Evolutionary conservation across 1,139 yeast species (phyloP), one percentile per base, ranked within the genome.

Genomic region (Magnusiomyces magnusii): DNA sequence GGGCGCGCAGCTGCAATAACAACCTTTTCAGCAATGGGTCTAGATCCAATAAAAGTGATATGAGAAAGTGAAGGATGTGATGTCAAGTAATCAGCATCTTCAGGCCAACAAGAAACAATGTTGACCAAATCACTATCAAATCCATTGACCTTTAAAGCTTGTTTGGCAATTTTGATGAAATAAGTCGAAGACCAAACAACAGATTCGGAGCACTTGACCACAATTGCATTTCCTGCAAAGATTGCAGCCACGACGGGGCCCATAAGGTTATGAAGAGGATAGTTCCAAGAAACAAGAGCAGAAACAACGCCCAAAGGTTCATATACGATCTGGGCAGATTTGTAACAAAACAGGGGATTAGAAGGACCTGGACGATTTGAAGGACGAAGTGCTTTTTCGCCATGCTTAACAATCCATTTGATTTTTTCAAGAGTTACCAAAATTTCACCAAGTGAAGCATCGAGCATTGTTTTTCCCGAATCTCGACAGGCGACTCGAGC

Each of bases 401-500:
- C 98, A 70, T 93, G 84, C 64, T 85, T 81, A 57, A 89, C 78
- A 55, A 87, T 85, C 99, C 99, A 93, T 65, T 86, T 85, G 67
- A 92, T 75, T 72, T 93, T 93, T 71, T 93, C 99, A 64, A 92
- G 77, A 0, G 98, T 92, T 13, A 91, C 98, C 82, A 93, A 80
- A 58, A 76, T 73, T 64, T 93, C 99, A 53, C 99, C 99, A 86
- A 93, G 85, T 60, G 93, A 86, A 1, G 99, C 98, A 75, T 93
- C 98, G 53, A 93, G 77, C 84, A 87, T 85, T 1, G 99, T 92
- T 71, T 93, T 93, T 42, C 99, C 99, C 34, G 96, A 87, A 70
- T 93, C 99, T 66, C 98, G 80, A 72, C 98, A 93, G 0, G 98
- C 97, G 9, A 93, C 86, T 56, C 96, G 78, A 2, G 96, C 96